Evolutionary conservation across 345 rosid genomes (phyloP).

Genomic region (Salix exigua): DNA sequence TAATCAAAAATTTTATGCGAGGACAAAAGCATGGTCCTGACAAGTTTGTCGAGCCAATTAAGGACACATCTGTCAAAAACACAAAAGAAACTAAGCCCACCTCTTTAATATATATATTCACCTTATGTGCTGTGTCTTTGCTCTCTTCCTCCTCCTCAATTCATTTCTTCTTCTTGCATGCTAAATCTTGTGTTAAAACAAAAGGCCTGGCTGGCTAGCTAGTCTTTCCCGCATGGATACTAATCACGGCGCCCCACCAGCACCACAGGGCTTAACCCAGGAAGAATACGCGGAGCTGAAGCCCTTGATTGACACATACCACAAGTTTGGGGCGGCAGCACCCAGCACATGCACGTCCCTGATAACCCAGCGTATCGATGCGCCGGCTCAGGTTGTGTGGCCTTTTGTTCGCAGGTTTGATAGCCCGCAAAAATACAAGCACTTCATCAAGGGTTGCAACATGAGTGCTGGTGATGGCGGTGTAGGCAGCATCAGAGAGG

Average conservation of each 20-base stretch:
- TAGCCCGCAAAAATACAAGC: slow-evolving; percentile 75
- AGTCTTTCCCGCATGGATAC: background rate
- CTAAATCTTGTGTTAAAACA: background rate
- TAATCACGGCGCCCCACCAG: slow-evolving; percentile 4
- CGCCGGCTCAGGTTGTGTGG: slow-evolving; percentile 61
- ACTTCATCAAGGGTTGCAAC: slow-evolving; percentile 68
- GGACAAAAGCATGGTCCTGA: slow-evolving; percentile 9
- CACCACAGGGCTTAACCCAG: slow-evolving; percentile 45
- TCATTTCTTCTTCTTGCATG: background rate
- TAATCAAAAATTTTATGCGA: slow-evolving; percentile 2
- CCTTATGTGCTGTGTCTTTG: background rate
- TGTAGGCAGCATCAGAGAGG: slow-evolving; percentile 70
- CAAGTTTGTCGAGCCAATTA: background rate
- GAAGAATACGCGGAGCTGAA: slow-evolving; percentile 50
- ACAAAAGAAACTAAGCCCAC: background rate
- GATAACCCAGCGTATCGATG: slow-evolving; percentile 67
- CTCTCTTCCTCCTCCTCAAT: background rate
- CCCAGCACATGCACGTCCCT: slow-evolving; percentile 67
- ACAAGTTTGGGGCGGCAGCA: slow-evolving; percentile 43
- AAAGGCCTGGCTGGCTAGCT: background rate
- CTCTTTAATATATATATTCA: no score
- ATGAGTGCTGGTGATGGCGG: slow-evolving; percentile 48
- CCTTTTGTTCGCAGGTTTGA: slow-evolving; percentile 61
- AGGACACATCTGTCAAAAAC: slow-evolving; percentile 1
- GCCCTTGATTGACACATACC: slow-evolving; percentile 51